Evolutionary conservation across 1,139 yeast species (phyloP).

Genomic region (Ashbya aceris): DNA sequence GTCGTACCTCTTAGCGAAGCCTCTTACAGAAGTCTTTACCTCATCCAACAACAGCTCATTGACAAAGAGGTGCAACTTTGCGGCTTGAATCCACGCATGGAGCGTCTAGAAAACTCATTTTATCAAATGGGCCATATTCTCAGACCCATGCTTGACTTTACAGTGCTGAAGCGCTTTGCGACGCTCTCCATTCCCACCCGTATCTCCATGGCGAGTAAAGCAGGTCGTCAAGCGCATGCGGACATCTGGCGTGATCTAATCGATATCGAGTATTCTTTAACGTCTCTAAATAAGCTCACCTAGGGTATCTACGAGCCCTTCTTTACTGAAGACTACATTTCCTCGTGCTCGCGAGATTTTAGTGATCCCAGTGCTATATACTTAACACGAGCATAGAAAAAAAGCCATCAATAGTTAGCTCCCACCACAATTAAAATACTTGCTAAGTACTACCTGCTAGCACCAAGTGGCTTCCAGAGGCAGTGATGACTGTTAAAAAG

Average conservation of each 20-base stretch:
- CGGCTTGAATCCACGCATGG: conserved; percentile 75
- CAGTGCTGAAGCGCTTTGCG: conserved; percentile 44
- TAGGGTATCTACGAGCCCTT: too few species aligned
- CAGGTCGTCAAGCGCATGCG: conserved; percentile 45
- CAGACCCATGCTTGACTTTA: conserved; percentile 56
- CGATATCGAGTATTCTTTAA: conserved; percentile 36
- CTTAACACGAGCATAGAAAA: too few species aligned
- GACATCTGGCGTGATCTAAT: conserved; percentile 65
- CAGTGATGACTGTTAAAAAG: conserved; percentile 18
- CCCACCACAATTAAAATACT: not conserved
- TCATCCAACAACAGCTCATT: conserved; percentile 76
- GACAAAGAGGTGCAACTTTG: conserved; percentile 55
- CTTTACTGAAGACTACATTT: too few species aligned
- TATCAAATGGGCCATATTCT: conserved; percentile 22
- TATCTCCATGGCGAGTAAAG: conserved; percentile 43
- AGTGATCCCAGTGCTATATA: too few species aligned
- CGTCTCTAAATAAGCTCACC: conserved; percentile 17
- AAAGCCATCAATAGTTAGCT: not conserved
- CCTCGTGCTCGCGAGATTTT: too few species aligned
- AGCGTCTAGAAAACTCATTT: conserved; percentile 44
- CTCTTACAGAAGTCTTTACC: conserved; percentile 70
- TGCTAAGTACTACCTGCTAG: not conserved
- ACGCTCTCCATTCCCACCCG: conserved; percentile 50
- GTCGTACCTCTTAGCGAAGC: conserved; percentile 72
- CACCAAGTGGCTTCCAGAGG: not conserved